These are phyloP conservation scores for Ulmus americana DNA, from an alignment of 331 rosid species.

Conservation along the genomic window DNA sequence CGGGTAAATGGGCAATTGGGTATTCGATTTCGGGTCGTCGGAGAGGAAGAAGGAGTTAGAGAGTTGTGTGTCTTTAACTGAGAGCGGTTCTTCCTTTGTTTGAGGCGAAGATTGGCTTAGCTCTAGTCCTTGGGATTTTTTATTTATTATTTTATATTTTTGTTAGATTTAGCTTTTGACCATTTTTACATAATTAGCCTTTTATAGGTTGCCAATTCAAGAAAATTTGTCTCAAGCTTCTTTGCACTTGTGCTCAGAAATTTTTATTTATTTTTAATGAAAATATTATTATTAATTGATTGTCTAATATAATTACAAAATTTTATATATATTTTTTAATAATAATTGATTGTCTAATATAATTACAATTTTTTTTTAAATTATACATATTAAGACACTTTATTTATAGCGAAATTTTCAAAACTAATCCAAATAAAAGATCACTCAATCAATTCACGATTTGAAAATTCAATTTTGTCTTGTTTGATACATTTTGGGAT, in stretches of 20 bases:
- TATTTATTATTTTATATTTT: not conserved
- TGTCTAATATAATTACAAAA: not conserved
- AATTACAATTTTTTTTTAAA: not conserved
- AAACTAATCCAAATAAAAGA: too few species aligned
- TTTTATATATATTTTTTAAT: not conserved
- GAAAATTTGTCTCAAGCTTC: not conserved
- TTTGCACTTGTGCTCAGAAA: too few species aligned
- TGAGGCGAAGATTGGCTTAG: slow-evolving; percentile 31
- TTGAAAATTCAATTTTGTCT: too few species aligned
- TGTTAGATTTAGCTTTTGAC: not conserved
- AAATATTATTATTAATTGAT: too few species aligned
- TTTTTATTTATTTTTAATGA: too few species aligned
- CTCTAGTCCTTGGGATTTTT: slow-evolving; percentile 18
- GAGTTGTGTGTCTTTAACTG: not conserved
- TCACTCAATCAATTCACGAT: too few species aligned
- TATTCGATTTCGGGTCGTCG: slow-evolving; percentile 16
- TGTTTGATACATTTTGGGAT: too few species aligned
- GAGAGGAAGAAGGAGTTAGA: slow-evolving; percentile 22
- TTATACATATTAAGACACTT: not conserved
- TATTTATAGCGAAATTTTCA: too few species aligned
- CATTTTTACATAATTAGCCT: too few species aligned
- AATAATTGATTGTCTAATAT: not conserved
- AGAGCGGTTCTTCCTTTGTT: slow-evolving; percentile 26
- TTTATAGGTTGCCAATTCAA: not conserved
- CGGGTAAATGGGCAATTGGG: not conserved